A percentile compares a stretch with the other conserved stretches of the same genome.
These are phyloP conservation scores for Alternaria postmessia DNA, from an alignment of 2,329 filamentous ascomycete species.

Conservation along the genomic window DNA sequence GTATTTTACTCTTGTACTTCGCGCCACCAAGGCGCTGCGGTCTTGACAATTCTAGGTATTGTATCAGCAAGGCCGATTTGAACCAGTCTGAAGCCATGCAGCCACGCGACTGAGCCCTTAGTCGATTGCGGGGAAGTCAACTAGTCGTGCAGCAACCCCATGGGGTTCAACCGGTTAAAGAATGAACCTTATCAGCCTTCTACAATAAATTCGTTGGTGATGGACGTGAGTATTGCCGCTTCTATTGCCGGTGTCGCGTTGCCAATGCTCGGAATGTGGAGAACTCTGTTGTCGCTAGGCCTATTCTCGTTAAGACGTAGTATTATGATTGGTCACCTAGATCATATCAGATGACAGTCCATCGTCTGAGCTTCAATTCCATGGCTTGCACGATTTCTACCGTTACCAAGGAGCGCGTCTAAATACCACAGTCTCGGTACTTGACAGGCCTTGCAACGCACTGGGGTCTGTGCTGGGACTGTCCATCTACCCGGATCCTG, in stretches of 20 bases:
- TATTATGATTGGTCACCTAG: neutral
- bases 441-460: neutral
- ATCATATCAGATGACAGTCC: too few species aligned
- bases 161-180: slow-evolving; percentile 17
- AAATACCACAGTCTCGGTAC: neutral
- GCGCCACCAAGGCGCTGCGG: slow-evolving; percentile 6
- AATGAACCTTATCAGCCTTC: neutral
- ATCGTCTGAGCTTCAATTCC: too few species aligned
- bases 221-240: neutral
- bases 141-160: slow-evolving; percentile 4
- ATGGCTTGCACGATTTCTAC: too few species aligned
- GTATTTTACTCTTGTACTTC: neutral
- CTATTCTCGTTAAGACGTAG: neutral
- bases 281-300: neutral
- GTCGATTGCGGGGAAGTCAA: slow-evolving; percentile 9
- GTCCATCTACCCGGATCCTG: neutral
- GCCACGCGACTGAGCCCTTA: slow-evolving; percentile 1
- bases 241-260: neutral
- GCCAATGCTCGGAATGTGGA: neutral
- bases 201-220: neutral
- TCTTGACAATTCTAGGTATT: slow-evolving; percentile 1
- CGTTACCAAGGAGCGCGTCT: too few species aligned
- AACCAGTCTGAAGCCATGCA: too few species aligned
- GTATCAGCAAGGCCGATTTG: neutral
- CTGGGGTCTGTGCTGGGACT: neutral